phyloP scores from a whole-genome alignment of 225 moss, liverwort and hornwort species.

The Climacium dendroides region DNA sequence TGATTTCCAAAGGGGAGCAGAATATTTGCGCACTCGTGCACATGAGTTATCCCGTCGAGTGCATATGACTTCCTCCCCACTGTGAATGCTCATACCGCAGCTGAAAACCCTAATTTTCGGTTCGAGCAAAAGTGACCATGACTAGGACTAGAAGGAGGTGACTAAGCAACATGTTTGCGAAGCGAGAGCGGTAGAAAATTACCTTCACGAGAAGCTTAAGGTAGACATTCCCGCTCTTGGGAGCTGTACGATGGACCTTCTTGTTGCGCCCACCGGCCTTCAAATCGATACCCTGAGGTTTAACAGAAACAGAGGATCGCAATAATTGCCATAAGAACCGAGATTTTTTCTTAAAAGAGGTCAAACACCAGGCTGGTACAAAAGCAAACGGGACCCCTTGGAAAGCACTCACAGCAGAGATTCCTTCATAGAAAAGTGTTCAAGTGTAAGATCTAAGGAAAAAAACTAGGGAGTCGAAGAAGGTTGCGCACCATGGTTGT shows the following conservation, averaged over 20 bases:
- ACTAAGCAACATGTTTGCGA: not conserved
- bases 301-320: not conserved
- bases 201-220: constrained; percentile 88
- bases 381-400: not conserved
- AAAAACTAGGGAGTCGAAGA: not conserved
- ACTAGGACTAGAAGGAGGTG: not conserved
- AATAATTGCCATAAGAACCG: not conserved
- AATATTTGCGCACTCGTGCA: no score
- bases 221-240: constrained; percentile 84
- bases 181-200: not conserved
- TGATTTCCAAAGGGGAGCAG: not conserved
- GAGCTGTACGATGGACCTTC: constrained; percentile 80
- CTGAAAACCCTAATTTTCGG: not conserved
- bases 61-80: not conserved
- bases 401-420: not conserved
- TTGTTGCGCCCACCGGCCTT: constrained; percentile 97
- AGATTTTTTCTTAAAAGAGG: not conserved
- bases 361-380: not conserved
- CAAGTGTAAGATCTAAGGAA: no score
- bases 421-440: not conserved
- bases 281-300: constrained; percentile 74
- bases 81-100: not conserved
- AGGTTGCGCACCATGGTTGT: constrained; percentile 8
- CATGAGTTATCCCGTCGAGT: not conserved
- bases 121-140: not conserved